Percentiles rank a stretch among this genome's conserved stretches.
phyloP scores from a whole-genome alignment of 2,329 filamentous ascomycete genomes.

The Colletotrichum musae region DNA sequence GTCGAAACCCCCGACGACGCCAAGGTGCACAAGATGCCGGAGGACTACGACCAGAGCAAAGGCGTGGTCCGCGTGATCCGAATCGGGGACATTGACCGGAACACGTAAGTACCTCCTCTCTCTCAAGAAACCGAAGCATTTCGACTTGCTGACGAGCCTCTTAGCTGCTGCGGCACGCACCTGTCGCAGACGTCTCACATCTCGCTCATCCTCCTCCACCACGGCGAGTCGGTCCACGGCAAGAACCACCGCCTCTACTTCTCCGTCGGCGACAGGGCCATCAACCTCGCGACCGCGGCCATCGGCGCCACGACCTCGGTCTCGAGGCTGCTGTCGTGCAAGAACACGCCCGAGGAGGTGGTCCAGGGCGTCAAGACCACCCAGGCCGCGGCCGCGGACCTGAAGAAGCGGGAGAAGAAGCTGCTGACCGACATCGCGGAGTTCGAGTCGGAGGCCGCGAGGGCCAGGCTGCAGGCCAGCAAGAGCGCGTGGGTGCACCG shows the following conservation, averaged over 20 bases:
- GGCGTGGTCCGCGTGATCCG: slow-evolving; percentile 48
- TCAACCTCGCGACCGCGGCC: slow-evolving; percentile 44
- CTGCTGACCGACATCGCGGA: slow-evolving; percentile 48
- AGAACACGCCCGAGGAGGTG: slow-evolving; percentile 43
- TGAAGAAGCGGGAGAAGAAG: slow-evolving; percentile 47
- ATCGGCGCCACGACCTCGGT: slow-evolving; percentile 45
- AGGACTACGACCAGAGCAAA: slow-evolving; percentile 49
- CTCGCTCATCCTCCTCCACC: slow-evolving; percentile 47
- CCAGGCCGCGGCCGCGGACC: slow-evolving; percentile 41
- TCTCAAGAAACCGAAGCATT: background rate
- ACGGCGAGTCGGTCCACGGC: slow-evolving; percentile 48
- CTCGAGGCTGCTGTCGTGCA: slow-evolving; percentile 47
- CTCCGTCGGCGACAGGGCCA: slow-evolving; percentile 47
- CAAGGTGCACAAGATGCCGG: slow-evolving; percentile 45
- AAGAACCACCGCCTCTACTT: slow-evolving; percentile 51
- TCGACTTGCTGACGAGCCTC: background rate
- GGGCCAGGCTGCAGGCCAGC: slow-evolving; percentile 31
- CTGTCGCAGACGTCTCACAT: slow-evolving; percentile 50
- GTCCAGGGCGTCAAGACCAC: slow-evolving; percentile 38
- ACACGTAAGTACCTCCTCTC: no score
- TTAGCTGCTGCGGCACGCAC: slow-evolving; percentile 51
- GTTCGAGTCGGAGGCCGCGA: slow-evolving; percentile 47
- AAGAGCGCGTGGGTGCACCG: slow-evolving; percentile 47
- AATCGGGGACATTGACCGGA: slow-evolving; percentile 49
- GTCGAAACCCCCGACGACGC: slow-evolving; percentile 47